These are phyloP conservation scores for Chloris gayana DNA, from an alignment of 176 grass and related monocot species.

Conservation along the genomic window DNA sequence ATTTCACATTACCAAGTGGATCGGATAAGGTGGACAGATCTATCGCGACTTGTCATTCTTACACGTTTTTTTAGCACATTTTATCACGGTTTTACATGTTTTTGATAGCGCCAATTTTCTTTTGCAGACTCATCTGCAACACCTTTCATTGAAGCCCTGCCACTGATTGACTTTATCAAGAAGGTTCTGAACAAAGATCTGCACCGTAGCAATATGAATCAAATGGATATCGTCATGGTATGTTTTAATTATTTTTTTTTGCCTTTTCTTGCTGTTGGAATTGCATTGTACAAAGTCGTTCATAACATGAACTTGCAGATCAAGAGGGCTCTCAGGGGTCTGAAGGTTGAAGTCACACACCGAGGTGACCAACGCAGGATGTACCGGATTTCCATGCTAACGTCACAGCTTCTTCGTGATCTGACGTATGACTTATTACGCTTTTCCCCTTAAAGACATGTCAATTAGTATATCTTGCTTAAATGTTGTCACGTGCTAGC, in stretches of 20 bases:
- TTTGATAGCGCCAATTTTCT: background rate
- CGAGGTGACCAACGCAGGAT: constrained; percentile 28
- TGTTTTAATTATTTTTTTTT: background rate
- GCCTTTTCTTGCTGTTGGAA: background rate
- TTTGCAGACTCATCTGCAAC: constrained; percentile 62
- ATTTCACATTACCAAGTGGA: background rate
- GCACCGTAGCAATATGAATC: background rate
- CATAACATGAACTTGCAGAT: constrained; percentile 45
- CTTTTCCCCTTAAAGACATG: background rate
- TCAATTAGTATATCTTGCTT: background rate
- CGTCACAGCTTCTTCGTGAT: background rate
- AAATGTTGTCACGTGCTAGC: background rate
- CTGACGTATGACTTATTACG: constrained; percentile 36
- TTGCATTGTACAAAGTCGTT: background rate
- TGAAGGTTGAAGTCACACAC: constrained; percentile 70
- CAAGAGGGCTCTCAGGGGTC: constrained; percentile 53
- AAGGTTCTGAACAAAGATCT: constrained; percentile 33
- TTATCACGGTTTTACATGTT: background rate
- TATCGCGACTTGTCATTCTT: background rate
- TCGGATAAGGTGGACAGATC: background rate
- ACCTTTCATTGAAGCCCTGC: constrained; percentile 52
- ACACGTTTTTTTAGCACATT: background rate
- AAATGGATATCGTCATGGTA: constrained; percentile 51
- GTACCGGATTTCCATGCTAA: constrained; percentile 48
- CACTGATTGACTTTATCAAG: constrained; percentile 46